Percentiles rank a stretch among this genome's conserved stretches.
phyloP scores from a whole-genome alignment of 2,329 filamentous ascomycete species.

The Cladosporium sphaerospermum region DNA sequence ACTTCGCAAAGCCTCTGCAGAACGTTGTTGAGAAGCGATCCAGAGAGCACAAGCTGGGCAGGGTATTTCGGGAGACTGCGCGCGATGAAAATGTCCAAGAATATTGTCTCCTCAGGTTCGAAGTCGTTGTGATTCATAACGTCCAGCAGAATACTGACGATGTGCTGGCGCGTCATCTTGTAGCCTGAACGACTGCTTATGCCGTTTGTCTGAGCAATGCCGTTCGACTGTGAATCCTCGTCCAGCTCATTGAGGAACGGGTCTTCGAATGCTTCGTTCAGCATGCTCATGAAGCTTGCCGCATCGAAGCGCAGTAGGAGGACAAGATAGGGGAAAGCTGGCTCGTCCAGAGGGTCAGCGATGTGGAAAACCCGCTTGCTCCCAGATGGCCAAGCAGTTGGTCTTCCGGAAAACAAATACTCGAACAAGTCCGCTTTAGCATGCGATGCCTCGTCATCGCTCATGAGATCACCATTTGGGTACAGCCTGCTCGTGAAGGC shows the following conservation, averaged over 20 bases:
- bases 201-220: slow-evolving; percentile 22
- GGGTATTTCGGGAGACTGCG: slow-evolving; percentile 94
- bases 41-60: slow-evolving; percentile 86
- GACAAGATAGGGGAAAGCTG: slow-evolving; percentile 77
- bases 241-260: slow-evolving; percentile 69
- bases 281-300: slow-evolving; percentile 83
- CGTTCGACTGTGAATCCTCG: slow-evolving; percentile 44
- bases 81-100: slow-evolving; percentile 97
- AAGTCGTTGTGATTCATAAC: slow-evolving; percentile 79
- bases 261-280: slow-evolving; percentile 97
- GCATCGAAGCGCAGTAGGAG: slow-evolving; percentile 83
- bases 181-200: slow-evolving; percentile 20
- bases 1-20: slow-evolving; percentile 79
- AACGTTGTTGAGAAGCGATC: slow-evolving; percentile 67
- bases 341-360: slow-evolving; percentile 50
- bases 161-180: slow-evolving; percentile 76
- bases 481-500: slow-evolving; percentile 86
- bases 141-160: slow-evolving; percentile 83
- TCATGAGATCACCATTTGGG: slow-evolving; percentile 71
- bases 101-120: slow-evolving; percentile 74
- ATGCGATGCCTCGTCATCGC: slow-evolving; percentile 62
- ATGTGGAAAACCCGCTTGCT: slow-evolving; percentile 57
- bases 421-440: slow-evolving; percentile 88
- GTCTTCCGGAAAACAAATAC: slow-evolving; percentile 84
- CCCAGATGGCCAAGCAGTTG: slow-evolving; percentile 65